A percentile compares a stretch with the other conserved stretches of the same genome.
These are phyloP conservation scores for Colletotrichum somersetense DNA, from an alignment of 2,329 filamentous ascomycete species.

Conservation along the genomic window DNA sequence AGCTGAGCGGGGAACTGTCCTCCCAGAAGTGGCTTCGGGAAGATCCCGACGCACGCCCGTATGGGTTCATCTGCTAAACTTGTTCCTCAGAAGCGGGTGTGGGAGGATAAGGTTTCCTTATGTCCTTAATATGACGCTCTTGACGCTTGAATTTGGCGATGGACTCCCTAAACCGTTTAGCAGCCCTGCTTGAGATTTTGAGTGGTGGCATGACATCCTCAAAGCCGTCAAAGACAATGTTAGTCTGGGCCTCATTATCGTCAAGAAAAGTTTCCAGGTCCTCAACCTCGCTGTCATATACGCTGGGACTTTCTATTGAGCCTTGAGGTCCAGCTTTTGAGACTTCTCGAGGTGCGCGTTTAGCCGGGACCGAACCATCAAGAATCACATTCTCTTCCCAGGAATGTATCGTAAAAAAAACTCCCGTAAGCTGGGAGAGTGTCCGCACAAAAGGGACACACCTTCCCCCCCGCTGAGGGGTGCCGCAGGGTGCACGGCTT, in stretches of 20 bases:
- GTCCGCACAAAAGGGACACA: constrained; percentile 11
- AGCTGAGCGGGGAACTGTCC: not conserved
- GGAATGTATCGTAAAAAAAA: constrained; percentile 13
- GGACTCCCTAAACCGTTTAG: not conserved
- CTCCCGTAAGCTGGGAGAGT: rapidly evolving
- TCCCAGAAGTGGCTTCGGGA: not conserved
- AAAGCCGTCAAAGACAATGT: constrained; percentile 1
- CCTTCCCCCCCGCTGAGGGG: not conserved
- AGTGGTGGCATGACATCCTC: not conserved
- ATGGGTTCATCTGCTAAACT: not conserved
- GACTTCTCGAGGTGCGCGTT: not conserved
- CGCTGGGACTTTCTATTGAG: not conserved
- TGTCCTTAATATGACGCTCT: not conserved
- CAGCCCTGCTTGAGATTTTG: not conserved
- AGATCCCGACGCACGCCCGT: not conserved
- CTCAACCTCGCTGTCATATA: not conserved
- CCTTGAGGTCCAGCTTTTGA: not conserved
- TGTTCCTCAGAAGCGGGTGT: not conserved
- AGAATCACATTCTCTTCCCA: constrained; percentile 25
- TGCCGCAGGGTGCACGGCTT: constrained; percentile 9
- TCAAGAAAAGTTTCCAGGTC: not conserved
- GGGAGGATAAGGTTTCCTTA: not conserved
- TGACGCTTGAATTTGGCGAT: not conserved
- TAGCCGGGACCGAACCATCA: not conserved
- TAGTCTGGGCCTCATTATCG: not conserved